Base-by-base conservation (phyloP, 129 eudicot genomes). In the Saussurea involucrata region DNA sequence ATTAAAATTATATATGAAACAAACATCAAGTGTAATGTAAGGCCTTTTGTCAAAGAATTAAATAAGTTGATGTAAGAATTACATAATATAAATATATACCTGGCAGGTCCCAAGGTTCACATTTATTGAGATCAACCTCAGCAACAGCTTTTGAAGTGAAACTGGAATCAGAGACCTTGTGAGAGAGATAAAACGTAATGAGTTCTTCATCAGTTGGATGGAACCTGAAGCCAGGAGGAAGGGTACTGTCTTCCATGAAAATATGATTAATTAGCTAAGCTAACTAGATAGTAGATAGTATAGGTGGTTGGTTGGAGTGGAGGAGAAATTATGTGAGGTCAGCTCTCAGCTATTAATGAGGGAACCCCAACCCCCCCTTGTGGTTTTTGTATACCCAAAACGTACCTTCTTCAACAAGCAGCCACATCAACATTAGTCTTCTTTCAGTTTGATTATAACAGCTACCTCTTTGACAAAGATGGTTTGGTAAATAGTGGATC, bases 161-260 rank as follows among this genome's bases (percentile, higher is more conserved):
- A 31, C 69, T 71, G 13, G 92, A 88, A 84, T 90, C 91, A 0
- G 95, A 85, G 40, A 93, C 92, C 80, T 93, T 93, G n/a, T 82
- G 82, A 29, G 44, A 72, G 0, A 93, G 89, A 84, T 93, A 93
- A 53, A 55, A 93, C 29, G 96, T 88, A 71, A 93, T 88, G 83
- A 93, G 98, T 84, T 93, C 98, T 89, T 93, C 98, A 71, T 93
- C 98, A 31, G 95, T 93, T 42, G 98, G 98, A 76, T 93, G 98
- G 55, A 93, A 93, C 69, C 98, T 78, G 82, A 93, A 93, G 2
- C 98, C 98, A 8, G 98, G 98, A 90, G 96, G 98, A 82, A 93
- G 98, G 53, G 71, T 84, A n/a, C n/a, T n/a, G 46, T 92, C 93
- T 83, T 86, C 96, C 96, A 92, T 3, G 5, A 25, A 76, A 49